These are phyloP conservation scores for Tilletiaria anomala DNA, from an alignment of 1,284 basidiomycete species.

Conservation along the genomic window DNA sequence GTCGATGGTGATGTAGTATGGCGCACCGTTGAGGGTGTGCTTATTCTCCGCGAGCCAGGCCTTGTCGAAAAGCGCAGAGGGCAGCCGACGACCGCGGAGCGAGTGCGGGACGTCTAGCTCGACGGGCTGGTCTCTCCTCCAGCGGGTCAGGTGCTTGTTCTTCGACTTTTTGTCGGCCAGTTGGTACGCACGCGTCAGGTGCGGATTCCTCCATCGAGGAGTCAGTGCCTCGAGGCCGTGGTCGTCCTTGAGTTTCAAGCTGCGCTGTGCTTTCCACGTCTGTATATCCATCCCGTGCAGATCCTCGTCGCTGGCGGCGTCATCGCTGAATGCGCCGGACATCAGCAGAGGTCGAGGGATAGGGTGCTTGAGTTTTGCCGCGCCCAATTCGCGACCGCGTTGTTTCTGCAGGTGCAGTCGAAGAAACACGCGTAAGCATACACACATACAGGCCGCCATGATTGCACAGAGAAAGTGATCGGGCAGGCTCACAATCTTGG, in stretches of 20 bases:
- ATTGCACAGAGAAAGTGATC: no score
- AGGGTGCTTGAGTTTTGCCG: conserved; percentile 10
- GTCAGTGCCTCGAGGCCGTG: conserved; percentile 21
- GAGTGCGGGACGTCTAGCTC: conserved; percentile 20
- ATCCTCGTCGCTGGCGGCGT: conserved; percentile 24
- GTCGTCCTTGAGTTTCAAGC: conserved; percentile 15
- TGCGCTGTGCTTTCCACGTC: conserved; percentile 15
- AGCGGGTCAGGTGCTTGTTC: conserved; percentile 19
- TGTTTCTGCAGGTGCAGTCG: conserved; percentile 19
- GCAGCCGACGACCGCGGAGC: conserved; percentile 15
- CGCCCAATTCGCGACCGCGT: conserved; percentile 19
- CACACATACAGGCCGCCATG: no score
- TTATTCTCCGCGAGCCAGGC: conserved; percentile 16
- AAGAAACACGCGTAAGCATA: no score
- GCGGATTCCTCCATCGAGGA: conserved; percentile 20
- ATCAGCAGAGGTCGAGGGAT: conserved; percentile 19
- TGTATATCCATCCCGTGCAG: conserved; percentile 16
- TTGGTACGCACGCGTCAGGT: conserved; percentile 17
- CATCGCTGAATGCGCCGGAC: conserved; percentile 19
- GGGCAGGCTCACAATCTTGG: no score
- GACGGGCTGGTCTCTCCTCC: conserved; percentile 17
- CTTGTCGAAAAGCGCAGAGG: conserved; percentile 14
- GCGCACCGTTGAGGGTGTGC: conserved; percentile 13
- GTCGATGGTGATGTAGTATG: conserved; percentile 17
- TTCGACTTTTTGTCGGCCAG: conserved; percentile 20